A percentile compares a stretch with the other conserved stretches of the same genome.
Evolutionary conservation across 1,139 yeast species (phyloP).

Genomic region (Scheffersomyces cryptocercus): DNA sequence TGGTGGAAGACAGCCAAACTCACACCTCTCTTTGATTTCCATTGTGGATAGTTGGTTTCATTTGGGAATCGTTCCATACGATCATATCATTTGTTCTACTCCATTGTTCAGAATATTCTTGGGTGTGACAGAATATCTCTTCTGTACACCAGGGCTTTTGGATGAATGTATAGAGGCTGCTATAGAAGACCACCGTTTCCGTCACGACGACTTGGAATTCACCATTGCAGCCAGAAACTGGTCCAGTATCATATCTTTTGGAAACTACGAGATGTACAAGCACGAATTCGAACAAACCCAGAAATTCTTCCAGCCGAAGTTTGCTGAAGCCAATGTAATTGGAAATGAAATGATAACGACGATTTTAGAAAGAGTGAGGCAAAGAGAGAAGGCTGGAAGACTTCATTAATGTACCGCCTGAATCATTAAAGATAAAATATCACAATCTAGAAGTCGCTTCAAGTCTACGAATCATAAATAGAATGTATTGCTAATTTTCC

Average conservation of each 20-base stretch:
- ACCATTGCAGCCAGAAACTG: conserved; percentile 81
- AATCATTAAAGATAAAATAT: no score
- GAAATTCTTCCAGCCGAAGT: conserved; percentile 77
- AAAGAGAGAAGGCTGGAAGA: conserved; percentile 25
- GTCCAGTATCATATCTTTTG: conserved; percentile 79
- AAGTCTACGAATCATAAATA: no score
- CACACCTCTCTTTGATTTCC: conserved; percentile 83
- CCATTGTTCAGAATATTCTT: conserved; percentile 87
- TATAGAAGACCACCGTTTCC: conserved; percentile 61
- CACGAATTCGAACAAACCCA: conserved; percentile 78
- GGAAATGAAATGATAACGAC: conserved; percentile 97
- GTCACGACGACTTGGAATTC: conserved; percentile 85
- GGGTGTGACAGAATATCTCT: conserved; percentile 91
- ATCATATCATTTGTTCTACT: conserved; percentile 95
- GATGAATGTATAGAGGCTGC: conserved; percentile 81
- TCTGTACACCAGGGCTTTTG: conserved; percentile 77
- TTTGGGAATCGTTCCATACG: conserved; percentile 85
- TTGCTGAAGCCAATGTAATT: conserved; percentile 81
- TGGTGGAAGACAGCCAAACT: conserved; percentile 68
- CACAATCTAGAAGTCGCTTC: no score
- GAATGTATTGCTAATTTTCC: no score
- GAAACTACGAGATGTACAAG: conserved; percentile 72
- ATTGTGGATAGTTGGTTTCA: conserved; percentile 94
- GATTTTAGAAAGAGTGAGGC: conserved; percentile 58
- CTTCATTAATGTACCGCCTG: no score